These are phyloP conservation scores for Botrytis paeoniae DNA, from an alignment of 2,329 filamentous ascomycete genomes.

Conservation along the genomic window DNA sequence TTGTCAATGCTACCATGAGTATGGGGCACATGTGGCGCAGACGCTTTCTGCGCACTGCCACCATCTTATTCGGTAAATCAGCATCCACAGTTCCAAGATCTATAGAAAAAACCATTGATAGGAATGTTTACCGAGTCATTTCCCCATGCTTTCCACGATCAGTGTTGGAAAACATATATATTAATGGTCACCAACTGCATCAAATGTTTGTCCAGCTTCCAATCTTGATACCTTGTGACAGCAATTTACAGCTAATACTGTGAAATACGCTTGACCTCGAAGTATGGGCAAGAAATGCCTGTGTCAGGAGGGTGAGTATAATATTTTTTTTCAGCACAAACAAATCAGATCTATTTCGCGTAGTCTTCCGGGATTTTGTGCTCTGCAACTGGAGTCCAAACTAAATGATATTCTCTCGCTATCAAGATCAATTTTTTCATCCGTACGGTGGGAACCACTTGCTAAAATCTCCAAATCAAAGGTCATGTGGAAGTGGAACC, in stretches of 20 bases:
- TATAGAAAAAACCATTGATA: not conserved
- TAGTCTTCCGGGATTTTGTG: not conserved
- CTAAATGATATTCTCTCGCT: not conserved
- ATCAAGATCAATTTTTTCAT: not conserved
- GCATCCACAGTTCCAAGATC: not conserved
- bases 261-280: not conserved
- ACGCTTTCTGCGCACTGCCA: not conserved
- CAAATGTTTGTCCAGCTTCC: not conserved
- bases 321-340: no score
- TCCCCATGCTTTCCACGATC: not conserved
- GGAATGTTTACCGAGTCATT: not conserved
- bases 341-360: not conserved
- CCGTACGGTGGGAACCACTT: not conserved
- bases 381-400: not conserved
- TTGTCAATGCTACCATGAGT: not conserved
- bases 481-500: not conserved
- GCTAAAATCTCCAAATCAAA: not conserved
- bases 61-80: not conserved
- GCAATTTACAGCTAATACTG: not conserved
- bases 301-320: not conserved
- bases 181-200: not conserved
- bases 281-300: conserved; percentile 8
- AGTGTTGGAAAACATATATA: not conserved
- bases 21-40: not conserved
- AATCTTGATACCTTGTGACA: not conserved